Percentiles rank a stretch among this genome's conserved stretches.
Evolutionary conservation across 2,329 filamentous ascomycete genomes (phyloP).

Genomic region (Dryadomyces quercivorus): DNA sequence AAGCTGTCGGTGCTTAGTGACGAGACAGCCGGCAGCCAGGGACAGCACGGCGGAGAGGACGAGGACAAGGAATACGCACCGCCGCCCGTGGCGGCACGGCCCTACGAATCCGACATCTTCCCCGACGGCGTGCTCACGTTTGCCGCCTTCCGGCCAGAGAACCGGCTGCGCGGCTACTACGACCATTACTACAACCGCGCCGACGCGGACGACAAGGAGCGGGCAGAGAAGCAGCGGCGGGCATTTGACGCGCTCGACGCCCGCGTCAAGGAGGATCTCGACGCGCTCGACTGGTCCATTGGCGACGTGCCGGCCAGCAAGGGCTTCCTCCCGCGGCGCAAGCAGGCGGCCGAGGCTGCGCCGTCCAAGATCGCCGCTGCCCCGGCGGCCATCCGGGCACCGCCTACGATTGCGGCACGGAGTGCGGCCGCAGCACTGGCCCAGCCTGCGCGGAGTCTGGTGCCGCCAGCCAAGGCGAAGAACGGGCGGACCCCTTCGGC

Average conservation of each 20-base stretch:
- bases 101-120: conserved; percentile 59
- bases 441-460: conserved; percentile 15
- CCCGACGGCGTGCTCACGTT: conserved; percentile 44
- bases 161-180: conserved; percentile 50
- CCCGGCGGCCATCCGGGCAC: conserved; percentile 10
- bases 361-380: neutral
- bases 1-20: conserved; percentile 54
- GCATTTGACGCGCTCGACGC: conserved; percentile 49
- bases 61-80: conserved; percentile 87
- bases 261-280: conserved; percentile 54
- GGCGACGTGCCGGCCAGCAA: conserved; percentile 39
- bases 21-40: conserved; percentile 15
- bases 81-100: conserved; percentile 52
- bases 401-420: conserved; percentile 42
- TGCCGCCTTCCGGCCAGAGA: conserved; percentile 43
- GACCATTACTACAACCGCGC: conserved; percentile 48
- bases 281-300: conserved; percentile 49
- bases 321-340: conserved; percentile 18
- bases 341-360: neutral
- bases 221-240: conserved; percentile 38
- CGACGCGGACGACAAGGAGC: conserved; percentile 55
- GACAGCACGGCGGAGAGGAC: conserved; percentile 46
- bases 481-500: conserved; percentile 14
- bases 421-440: conserved; percentile 42
- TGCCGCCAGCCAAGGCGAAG: conserved; percentile 7